These are phyloP conservation scores for Filobasidium uniguttulatum DNA, from an alignment of 1,284 basidiomycete species.

Conservation along the genomic window DNA sequence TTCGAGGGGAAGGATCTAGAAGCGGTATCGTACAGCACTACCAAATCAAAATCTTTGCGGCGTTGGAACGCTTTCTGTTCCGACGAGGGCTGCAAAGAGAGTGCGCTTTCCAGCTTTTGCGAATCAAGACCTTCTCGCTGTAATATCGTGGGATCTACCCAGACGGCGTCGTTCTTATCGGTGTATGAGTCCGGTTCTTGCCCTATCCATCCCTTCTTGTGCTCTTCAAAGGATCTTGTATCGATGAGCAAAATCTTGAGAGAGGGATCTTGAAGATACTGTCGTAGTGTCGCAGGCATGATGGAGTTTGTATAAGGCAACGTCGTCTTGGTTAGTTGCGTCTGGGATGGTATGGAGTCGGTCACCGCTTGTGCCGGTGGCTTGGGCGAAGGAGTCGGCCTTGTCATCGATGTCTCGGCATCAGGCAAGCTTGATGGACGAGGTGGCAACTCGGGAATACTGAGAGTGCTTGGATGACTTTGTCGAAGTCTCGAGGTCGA, in stretches of 20 bases:
- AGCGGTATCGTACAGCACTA: constrained; percentile 72
- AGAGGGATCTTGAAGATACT: constrained; percentile 45
- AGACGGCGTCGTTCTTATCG: constrained; percentile 45
- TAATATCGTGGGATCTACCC: constrained; percentile 71
- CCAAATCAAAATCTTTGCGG: constrained; percentile 73
- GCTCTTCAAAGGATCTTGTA: constrained; percentile 62
- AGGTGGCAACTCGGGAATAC: neutral
- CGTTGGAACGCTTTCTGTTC: constrained; percentile 62
- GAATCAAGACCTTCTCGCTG: constrained; percentile 50
- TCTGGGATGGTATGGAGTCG: neutral
- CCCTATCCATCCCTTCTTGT: constrained; percentile 58
- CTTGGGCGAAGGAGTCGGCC: neutral
- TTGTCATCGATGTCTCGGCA: neutral
- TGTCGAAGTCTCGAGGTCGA: too few species aligned
- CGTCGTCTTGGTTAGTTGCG: constrained; percentile 28
- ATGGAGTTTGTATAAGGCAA: constrained; percentile 48
- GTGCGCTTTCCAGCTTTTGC: constrained; percentile 57
- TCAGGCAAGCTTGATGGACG: constrained; percentile 5
- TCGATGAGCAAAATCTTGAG: constrained; percentile 68
- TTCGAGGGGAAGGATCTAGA: constrained; percentile 46
- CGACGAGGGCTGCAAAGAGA: constrained; percentile 53
- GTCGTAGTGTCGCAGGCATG: constrained; percentile 48
- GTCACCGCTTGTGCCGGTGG: neutral
- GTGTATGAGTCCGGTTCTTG: constrained; percentile 28
- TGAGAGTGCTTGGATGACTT: neutral